Conservation (phyloP, 2,329 filamentous ascomycete species). For the Claviceps fusiformis region DNA sequence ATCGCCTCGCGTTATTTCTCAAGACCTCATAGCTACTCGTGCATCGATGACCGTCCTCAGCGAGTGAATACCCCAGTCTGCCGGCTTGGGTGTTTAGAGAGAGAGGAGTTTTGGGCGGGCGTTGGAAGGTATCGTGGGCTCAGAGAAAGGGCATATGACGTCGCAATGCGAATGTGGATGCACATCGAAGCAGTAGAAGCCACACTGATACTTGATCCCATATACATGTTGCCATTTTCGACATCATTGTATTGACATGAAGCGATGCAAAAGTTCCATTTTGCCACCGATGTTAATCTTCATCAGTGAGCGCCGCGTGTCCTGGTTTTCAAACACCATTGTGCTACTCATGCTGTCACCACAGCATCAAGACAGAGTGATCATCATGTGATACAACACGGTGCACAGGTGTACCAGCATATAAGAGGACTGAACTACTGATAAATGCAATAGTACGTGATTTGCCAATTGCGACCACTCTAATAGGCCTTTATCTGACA, state of each 20-base stretch:
- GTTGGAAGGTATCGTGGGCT: no score
- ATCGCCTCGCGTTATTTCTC: no score
- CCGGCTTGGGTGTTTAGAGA: no score
- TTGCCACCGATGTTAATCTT: background rate
- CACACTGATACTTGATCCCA: no score
- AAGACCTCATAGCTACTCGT: no score
- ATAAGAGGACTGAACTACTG: background rate
- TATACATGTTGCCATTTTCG: background rate
- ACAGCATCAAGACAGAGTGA: background rate
- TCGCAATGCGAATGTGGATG: no score
- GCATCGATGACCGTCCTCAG: no score
- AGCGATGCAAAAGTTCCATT: background rate
- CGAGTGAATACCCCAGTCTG: no score
- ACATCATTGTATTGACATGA: background rate
- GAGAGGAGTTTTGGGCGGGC: no score
- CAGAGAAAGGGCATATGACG: no score
- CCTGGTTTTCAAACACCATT: background rate
- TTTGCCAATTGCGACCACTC: constrained; percentile 22
- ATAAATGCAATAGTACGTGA: constrained; percentile 12
- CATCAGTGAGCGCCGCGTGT: background rate
- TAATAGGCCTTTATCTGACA: constrained; percentile 25
- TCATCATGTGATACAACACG: background rate
- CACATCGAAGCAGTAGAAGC: no score
- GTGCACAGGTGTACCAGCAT: background rate
- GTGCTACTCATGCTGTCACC: background rate